A percentile compares a stretch with the other conserved stretches of the same genome.
phyloP scores from a whole-genome alignment of 805 yeast species.

The Ogataea thermomethanolica region DNA sequence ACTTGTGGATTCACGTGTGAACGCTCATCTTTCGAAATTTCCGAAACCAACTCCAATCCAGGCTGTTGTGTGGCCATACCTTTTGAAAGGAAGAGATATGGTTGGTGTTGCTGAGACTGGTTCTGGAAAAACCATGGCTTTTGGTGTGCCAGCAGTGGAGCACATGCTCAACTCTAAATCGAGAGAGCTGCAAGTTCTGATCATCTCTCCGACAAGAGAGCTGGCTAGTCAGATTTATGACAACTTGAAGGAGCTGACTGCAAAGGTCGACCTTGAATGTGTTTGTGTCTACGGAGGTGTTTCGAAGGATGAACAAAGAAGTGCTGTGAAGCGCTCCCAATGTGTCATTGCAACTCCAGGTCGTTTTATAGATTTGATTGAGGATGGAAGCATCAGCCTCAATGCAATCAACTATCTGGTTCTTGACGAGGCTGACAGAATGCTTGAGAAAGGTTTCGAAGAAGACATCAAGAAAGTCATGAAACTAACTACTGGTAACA shows the following conservation, averaged over 20 bases:
- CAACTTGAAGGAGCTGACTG: conserved; percentile 65
- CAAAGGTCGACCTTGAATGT: conserved; percentile 58
- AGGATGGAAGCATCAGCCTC: conserved; percentile 80
- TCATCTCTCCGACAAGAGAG: conserved; percentile 96
- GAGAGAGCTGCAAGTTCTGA: conserved; percentile 67
- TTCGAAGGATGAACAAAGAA: conserved; percentile 87
- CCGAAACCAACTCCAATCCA: conserved; percentile 95
- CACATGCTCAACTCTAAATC: conserved; percentile 47
- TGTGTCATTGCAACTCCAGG: conserved; percentile 99
- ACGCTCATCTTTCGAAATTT: conserved; percentile 62
- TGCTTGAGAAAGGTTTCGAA: conserved; percentile 98
- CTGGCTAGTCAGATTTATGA: conserved; percentile 92
- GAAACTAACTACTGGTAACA: conserved; percentile 47
- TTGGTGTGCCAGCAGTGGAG: conserved; percentile 94
- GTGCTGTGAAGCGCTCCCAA: conserved; percentile 59
- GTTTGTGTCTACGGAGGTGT: conserved; percentile 97
- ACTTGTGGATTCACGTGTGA: conserved; percentile 50
- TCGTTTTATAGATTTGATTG: conserved; percentile 82
- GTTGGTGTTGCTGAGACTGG: conserved; percentile 99
- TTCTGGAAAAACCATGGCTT: conserved; percentile 95
- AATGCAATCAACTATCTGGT: conserved; percentile 71
- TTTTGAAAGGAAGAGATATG: conserved; percentile 75
- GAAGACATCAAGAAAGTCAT: conserved; percentile 89
- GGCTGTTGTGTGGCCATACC: conserved; percentile 90
- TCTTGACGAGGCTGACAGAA: conserved; percentile 97